Percentiles rank a stretch among this genome's conserved stretches.
Evolutionary conservation across 805 yeast genomes (phyloP).

Genomic region (Vanderwaltozyma verrucispora): DNA sequence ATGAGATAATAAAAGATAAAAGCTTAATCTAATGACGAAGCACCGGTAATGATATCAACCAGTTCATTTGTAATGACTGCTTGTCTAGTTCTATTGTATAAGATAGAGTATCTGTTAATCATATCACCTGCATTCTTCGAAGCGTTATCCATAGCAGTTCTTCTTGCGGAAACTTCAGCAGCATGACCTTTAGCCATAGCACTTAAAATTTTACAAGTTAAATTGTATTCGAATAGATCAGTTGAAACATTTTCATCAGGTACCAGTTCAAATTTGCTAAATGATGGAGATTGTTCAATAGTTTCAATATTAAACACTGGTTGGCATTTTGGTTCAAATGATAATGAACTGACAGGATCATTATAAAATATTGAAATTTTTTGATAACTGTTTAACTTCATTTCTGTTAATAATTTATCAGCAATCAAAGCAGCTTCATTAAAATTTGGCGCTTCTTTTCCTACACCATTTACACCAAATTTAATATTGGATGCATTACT

Average conservation of each 20-base stretch:
- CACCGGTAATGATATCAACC: slow-evolving; percentile 99
- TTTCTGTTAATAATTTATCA: slow-evolving; percentile 61
- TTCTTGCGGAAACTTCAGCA: slow-evolving; percentile 95
- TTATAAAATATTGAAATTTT: slow-evolving; percentile 77
- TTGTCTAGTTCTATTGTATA: slow-evolving; percentile 99
- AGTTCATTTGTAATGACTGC: slow-evolving; percentile 98
- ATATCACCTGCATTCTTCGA: slow-evolving; percentile 99
- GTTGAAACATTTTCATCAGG: slow-evolving; percentile 58
- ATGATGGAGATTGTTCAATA: slow-evolving; percentile 76
- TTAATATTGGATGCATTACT: slow-evolving; percentile 58
- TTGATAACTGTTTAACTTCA: slow-evolving; percentile 41
- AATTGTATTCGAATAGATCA: slow-evolving; percentile 72
- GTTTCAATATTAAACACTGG: slow-evolving; percentile 59
- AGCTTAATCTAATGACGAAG: slow-evolving; percentile 84
- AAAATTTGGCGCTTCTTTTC: slow-evolving; percentile 95
- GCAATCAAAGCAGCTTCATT: slow-evolving; percentile 81
- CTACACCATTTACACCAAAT: slow-evolving; percentile 80
- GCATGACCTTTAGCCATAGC: slow-evolving; percentile 98
- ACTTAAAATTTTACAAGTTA: slow-evolving; percentile 80
- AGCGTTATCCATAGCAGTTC: slow-evolving; percentile 99
- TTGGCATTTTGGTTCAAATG: slow-evolving; percentile 74
- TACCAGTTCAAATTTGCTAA: slow-evolving; percentile 71
- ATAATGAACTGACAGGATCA: slow-evolving; percentile 76
- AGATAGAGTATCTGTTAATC: slow-evolving; percentile 91
- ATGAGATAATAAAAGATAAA: background rate